Base-by-base conservation (phyloP, 192 early-diverging fungal species). In the Irineochytrium annulatum region DNA sequence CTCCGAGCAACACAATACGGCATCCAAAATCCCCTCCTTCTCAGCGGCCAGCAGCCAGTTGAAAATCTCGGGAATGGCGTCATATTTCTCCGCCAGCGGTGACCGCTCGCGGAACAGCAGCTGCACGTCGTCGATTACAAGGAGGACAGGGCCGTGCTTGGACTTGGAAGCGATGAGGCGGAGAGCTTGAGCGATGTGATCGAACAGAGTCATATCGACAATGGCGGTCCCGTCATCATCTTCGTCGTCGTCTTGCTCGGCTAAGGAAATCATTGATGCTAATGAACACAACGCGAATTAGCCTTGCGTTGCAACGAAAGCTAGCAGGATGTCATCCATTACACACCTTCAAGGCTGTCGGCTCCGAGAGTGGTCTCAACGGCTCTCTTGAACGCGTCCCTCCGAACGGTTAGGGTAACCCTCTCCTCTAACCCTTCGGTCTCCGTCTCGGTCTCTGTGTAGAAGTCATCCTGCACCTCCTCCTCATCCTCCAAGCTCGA, bases 121-220 rank as follows among this genome's bases (percentile, higher is more conserved):
- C 41, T 75, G 73, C 1, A 75, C 32, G 32, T 75, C 69, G 48
- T 75, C 73, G 20, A 75, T 62, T 11, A 74, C 55, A 19, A 74
- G 54, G 13, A 73, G 33, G 2, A 48, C 26, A 3, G 67, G 66
- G 14, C 43, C 55, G 16, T 46, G 16, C 24, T 52, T 54, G 17
- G 51, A 59, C n/a, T 55, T 52, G 4, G 27, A 4, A 14, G 57
- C 52, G 51, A 73, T 59, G 19, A 65, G 53, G 16, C 71, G 71
- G 22, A 73, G 56, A 3, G 71, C 66, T 54, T 73, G 55, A 13
- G 51, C 45, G 44, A 73, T 60, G 24, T 63, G 53, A 3, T 39
- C 14, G 27, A 73, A 56, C 20, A 54, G 13, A 5, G 19, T 28
- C 32, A 58, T 56, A 31, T 65, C 56, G 43, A 58, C 14, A 41